Percentiles rank a stretch among this genome's conserved stretches.
These are phyloP conservation scores for Penicillium argentinense DNA, from an alignment of 495 filamentous ascomycete species.

Conservation along the genomic window DNA sequence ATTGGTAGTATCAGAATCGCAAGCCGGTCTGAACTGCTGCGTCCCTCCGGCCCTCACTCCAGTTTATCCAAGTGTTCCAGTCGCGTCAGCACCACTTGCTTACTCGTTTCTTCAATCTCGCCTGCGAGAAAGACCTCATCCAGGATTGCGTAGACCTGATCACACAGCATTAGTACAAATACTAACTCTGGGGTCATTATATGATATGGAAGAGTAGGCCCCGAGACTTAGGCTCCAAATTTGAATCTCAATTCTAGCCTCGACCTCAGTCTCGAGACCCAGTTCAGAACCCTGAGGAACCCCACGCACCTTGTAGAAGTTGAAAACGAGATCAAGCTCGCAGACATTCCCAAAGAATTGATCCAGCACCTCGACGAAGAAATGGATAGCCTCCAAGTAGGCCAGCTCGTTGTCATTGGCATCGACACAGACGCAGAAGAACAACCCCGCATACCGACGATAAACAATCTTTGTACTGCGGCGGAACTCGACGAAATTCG, in stretches of 20 bases:
- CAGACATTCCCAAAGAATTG: constrained; percentile 99
- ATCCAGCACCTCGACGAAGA: constrained; percentile 98
- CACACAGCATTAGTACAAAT: constrained; percentile 8
- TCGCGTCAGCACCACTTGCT: constrained; percentile 92
- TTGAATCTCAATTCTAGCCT: too few species aligned
- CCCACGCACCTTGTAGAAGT: constrained; percentile 78
- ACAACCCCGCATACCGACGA: constrained; percentile 92
- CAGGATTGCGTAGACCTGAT: constrained; percentile 93
- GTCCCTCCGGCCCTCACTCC: constrained; percentile 55
- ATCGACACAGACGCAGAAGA: constrained; percentile 99
- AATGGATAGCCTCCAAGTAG: constrained; percentile 97
- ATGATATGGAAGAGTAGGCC: too few species aligned
- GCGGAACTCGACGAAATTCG: constrained; percentile 94
- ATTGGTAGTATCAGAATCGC: constrained; percentile 1
- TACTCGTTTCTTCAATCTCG: constrained; percentile 97
- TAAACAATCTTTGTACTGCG: constrained; percentile 89
- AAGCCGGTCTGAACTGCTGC: constrained; percentile 8
- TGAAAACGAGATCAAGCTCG: constrained; percentile 98
- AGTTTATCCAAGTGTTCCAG: constrained; percentile 96
- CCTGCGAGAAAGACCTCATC: constrained; percentile 97
- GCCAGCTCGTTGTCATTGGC: constrained; percentile 98
- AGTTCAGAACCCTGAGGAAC: too few species aligned
- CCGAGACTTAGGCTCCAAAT: too few species aligned
- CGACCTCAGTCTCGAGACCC: too few species aligned
- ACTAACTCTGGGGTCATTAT: too few species aligned